Percentiles rank a stretch among this genome's conserved stretches.
Conservation (phyloP, 2,329 filamentous ascomycete species). For the Leptographium lundbergii region DNA sequence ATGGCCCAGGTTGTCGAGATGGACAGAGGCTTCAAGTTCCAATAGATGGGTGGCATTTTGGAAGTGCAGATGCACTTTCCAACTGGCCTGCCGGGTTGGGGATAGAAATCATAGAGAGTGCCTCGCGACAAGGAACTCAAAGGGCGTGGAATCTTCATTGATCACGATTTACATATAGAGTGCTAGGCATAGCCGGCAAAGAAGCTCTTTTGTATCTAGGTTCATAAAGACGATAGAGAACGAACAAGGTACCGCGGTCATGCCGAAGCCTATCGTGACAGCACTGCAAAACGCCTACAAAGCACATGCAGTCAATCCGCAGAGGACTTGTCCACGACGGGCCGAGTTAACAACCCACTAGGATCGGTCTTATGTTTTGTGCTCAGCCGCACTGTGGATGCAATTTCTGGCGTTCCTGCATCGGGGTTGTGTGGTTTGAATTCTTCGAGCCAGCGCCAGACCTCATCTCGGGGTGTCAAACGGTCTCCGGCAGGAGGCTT, state of each 20-base stretch:
- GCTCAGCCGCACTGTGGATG: neutral
- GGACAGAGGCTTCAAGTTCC: neutral
- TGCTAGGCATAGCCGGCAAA: neutral
- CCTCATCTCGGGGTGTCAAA: slow-evolving; percentile 5
- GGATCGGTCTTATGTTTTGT: neutral
- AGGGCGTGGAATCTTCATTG: neutral
- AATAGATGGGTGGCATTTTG: neutral
- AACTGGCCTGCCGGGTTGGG: neutral
- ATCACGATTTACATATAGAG: neutral
- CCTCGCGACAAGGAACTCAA: neutral
- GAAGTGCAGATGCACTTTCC: neutral
- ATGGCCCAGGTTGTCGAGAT: neutral
- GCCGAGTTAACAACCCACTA: neutral
- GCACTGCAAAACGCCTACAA: neutral
- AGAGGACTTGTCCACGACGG: slow-evolving; percentile 1
- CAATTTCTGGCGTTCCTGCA: neutral
- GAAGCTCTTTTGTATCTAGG: neutral
- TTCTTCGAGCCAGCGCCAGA: slow-evolving; percentile 13
- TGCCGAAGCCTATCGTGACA: neutral
- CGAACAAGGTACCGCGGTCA: neutral
- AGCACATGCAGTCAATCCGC: neutral
- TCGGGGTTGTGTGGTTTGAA: slow-evolving; percentile 6
- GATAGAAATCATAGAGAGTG: neutral
- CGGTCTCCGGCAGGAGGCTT: neutral
- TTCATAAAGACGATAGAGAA: neutral